Evolutionary conservation across 208 protist genomes (phyloP).

Genomic region (Herpetomonas samuelpessoai): DNA sequence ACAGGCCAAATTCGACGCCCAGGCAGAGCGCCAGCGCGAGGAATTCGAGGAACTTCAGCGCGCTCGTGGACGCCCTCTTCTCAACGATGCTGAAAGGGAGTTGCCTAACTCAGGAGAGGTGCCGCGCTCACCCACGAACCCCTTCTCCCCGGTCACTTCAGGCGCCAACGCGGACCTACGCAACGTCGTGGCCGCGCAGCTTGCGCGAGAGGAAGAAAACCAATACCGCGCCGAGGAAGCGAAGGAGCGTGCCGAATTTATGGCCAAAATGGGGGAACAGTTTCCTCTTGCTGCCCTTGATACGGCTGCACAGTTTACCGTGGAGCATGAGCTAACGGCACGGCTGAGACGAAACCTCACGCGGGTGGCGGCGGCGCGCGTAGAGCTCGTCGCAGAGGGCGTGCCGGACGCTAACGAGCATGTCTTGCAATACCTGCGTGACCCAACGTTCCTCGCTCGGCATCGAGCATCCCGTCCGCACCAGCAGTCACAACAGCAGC

Average conservation of each 20-base stretch:
- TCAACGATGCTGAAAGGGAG: no score
- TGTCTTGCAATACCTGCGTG: no score
- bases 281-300: not conserved
- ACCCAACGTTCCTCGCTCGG: no score
- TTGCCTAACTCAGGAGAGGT: not conserved
- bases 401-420: no score
- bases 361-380: not conserved
- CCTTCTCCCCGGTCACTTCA: constrained; percentile 3
- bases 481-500: no score
- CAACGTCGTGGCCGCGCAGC: constrained; percentile 1
- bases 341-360: not conserved
- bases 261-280: not conserved
- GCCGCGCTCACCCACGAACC: not conserved
- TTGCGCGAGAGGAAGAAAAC: not conserved
- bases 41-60: constrained; percentile 14
- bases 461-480: no score
- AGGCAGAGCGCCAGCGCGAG: constrained; percentile 13
- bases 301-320: not conserved
- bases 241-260: not conserved
- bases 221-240: not conserved
- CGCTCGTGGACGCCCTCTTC: not conserved
- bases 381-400: not conserved
- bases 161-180: not conserved
- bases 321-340: not conserved
- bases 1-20: constrained; percentile 23